phyloP scores from a whole-genome alignment of 2,329 filamentous ascomycete genomes.

The Penicillium capsulatum region DNA sequence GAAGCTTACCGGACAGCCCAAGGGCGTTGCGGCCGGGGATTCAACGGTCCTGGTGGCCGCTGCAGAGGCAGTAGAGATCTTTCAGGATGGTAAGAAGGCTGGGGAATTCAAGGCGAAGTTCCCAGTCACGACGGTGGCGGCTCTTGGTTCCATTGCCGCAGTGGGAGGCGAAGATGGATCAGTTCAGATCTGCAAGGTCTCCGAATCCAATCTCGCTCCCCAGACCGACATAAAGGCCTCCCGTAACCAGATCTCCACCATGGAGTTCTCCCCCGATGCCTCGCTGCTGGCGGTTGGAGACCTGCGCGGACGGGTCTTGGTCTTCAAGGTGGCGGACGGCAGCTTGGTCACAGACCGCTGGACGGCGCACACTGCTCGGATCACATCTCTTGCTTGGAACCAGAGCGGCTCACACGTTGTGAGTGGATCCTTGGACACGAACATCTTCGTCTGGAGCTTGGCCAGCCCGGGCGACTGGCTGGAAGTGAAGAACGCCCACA shows the following conservation, averaged over 20 bases:
- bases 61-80: conserved; percentile 56
- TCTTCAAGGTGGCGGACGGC: conserved; percentile 65
- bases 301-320: conserved; percentile 79
- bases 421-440: conserved; percentile 84
- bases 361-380: conserved; percentile 66
- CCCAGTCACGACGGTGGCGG: conserved; percentile 67
- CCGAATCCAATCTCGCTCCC: conserved; percentile 52
- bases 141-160: conserved; percentile 63
- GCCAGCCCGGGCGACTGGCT: conserved; percentile 76
- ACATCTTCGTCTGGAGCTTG: conserved; percentile 88
- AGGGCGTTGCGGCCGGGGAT: conserved; percentile 59
- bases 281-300: conserved; percentile 76
- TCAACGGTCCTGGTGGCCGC: conserved; percentile 57
- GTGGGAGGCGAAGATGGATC: conserved; percentile 71
- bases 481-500: conserved; percentile 84
- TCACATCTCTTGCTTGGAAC: conserved; percentile 73
- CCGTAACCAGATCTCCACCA: conserved; percentile 66
- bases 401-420: conserved; percentile 69
- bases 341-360: conserved; percentile 75
- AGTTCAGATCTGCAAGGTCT: conserved; percentile 68
- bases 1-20: conserved; percentile 75
- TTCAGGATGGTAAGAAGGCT: conserved; percentile 55
- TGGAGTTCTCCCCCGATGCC: conserved; percentile 81
- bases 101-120: conserved; percentile 60
- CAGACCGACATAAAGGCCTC: conserved; percentile 61